Conservation (phyloP, 202 grass and related monocot species). For the Digitaria exilis region DNA sequence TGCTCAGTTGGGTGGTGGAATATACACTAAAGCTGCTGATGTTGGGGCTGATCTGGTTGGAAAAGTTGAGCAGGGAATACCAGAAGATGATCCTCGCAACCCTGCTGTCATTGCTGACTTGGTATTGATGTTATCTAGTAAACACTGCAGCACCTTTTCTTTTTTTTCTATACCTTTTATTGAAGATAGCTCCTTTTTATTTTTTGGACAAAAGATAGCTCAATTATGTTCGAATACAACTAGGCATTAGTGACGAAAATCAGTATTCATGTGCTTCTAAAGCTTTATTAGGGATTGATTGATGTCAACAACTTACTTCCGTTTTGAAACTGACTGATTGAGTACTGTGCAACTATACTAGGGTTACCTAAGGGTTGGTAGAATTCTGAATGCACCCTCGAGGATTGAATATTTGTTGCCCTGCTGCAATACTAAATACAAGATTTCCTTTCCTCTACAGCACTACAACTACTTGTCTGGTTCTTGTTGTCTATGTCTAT, state of each 20-base stretch:
- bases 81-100: no score
- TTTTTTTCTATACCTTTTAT: constrained; percentile 9
- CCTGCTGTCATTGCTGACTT: no score
- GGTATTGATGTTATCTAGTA: constrained; percentile 56
- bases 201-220: no score
- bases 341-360: background rate
- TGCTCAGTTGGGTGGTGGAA: no score
- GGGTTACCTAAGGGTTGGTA: constrained; percentile 6
- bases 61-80: no score
- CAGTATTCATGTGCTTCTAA: background rate
- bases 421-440: constrained; percentile 18
- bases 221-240: constrained; percentile 24
- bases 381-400: background rate
- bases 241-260: background rate
- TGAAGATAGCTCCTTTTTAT: background rate
- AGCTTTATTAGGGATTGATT: constrained; percentile 15
- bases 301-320: background rate
- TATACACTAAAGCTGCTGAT: no score
- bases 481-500: constrained; percentile 32
- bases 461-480: background rate
- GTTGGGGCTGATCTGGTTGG: no score
- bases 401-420: constrained; percentile 17
- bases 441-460: constrained; percentile 3
- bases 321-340: background rate
- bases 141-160: background rate